Evolutionary conservation across 495 filamentous ascomycete genomes (phyloP), one percentile per base, ranked within the genome.

Genomic region (Penicillium salamii): DNA sequence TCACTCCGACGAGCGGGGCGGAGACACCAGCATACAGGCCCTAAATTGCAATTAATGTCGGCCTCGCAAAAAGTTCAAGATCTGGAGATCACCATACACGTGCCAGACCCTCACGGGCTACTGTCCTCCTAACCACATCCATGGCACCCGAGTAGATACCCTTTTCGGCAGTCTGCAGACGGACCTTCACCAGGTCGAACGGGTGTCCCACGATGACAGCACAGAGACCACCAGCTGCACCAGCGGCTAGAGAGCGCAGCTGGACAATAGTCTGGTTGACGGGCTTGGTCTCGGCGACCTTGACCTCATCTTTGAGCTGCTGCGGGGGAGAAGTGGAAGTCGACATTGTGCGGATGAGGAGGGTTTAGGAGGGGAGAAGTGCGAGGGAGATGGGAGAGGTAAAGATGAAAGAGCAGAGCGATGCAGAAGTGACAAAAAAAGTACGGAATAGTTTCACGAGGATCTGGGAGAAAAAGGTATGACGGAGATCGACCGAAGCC

Each of bases 11-110:
- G 53, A 98, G 73, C 33, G 93, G 95, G 58, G 95, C 93, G 46
- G 85, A 90, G 24, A 98, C 93, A 71, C 93, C 93, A n/a, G 93
- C 93, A 73, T 98, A 98, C 48, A 98, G 68, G 8, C 93, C 93
- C 80, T 85, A 49, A 21, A 55, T 42, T 42, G 18, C 18, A 2
- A 19, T 46, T 49, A 17, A 37, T 42, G 31, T 50, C 11, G 42
- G 23, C 41, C 19, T 35, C 24, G 44, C 35, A 12, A 23, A 18
- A 14, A 3, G 14, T 14, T 19, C 17, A 50, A 47, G 28, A n/a
- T 14, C 1, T 5, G 20, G 3, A 12, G 19, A 17, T 9, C 5
- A 37, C 32, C 69, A 36, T 75, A 80, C 78, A 51, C 88, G 78
- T 41, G 80, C 71, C 55, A 95, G 60, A 0, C 93, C 93, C 71